Evolutionary conservation across 495 filamentous ascomycete genomes (phyloP).

Genomic region (Baudoinia panamericana): DNA sequence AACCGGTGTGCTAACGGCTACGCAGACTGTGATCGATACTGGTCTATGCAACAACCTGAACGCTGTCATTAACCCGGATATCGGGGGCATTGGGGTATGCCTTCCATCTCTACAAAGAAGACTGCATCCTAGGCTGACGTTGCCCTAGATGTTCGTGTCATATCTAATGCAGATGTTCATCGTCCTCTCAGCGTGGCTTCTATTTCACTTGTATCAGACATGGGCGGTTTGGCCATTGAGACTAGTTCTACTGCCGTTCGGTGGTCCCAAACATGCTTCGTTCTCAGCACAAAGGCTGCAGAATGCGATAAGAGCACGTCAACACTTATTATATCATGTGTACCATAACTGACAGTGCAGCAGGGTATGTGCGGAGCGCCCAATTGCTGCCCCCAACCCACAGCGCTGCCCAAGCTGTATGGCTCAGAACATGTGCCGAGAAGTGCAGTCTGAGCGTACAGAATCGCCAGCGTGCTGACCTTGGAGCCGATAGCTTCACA

Average conservation of each 20-base stretch:
- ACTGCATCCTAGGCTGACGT: too few relatives aligned
- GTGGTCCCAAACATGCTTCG: background rate
- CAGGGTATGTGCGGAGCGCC: too few relatives aligned
- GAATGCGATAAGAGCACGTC: background rate
- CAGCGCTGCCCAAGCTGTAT: too few relatives aligned
- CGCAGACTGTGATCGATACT: background rate
- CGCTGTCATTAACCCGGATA: constrained; percentile 5
- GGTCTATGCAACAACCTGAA: constrained; percentile 2
- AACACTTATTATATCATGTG: too few relatives aligned
- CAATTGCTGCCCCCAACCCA: too few relatives aligned
- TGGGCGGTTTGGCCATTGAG: constrained; percentile 2
- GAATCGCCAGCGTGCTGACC: background rate
- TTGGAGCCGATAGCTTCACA: too few relatives aligned
- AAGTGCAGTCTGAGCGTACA: too few relatives aligned
- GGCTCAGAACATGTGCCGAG: too few relatives aligned
- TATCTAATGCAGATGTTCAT: constrained; percentile 4
- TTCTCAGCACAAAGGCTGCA: background rate
- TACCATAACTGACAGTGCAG: too few relatives aligned
- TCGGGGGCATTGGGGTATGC: constrained; percentile 6
- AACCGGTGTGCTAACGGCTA: background rate
- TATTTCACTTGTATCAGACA: constrained; percentile 5
- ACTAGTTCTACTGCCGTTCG: background rate
- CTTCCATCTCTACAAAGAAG: too few relatives aligned
- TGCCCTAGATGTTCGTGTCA: constrained; percentile 7
- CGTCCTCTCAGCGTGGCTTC: constrained; percentile 1